A percentile compares a stretch with the other conserved stretches of the same genome.
phyloP scores from a whole-genome alignment of 2,329 filamentous ascomycete species.

The Tolypocladium ophioglossoides region DNA sequence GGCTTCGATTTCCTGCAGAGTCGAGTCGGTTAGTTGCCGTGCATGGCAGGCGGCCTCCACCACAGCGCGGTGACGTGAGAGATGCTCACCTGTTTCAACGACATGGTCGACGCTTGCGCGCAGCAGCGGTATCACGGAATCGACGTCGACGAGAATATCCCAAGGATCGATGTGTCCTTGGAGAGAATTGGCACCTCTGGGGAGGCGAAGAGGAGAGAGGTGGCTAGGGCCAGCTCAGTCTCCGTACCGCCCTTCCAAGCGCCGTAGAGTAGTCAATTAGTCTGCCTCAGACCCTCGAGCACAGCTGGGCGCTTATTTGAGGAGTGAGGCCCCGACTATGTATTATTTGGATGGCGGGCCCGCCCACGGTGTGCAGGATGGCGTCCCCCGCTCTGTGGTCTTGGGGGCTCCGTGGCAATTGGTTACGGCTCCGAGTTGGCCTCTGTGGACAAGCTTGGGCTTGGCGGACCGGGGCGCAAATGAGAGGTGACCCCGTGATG shows the following conservation, averaged over 20 bases:
- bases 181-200: not conserved
- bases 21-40: not conserved
- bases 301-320: not conserved
- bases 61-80: not conserved
- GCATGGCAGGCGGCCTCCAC: not conserved
- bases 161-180: not conserved
- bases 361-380: not conserved
- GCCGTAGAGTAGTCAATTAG: not conserved
- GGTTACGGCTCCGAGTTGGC: not conserved
- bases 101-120: constrained; percentile 31
- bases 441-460: not conserved
- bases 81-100: constrained; percentile 47
- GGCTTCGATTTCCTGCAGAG: constrained; percentile 83
- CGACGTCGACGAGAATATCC: not conserved
- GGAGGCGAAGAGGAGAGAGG: not conserved
- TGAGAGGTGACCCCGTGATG: constrained; percentile 3
- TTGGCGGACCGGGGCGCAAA: constrained; percentile 3
- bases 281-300: not conserved
- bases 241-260: not conserved
- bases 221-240: not conserved
- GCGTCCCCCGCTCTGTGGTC: not conserved
- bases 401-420: not conserved
- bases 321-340: not conserved
- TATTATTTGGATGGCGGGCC: not conserved
- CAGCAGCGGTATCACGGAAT: not conserved